Base-by-base conservation (phyloP, 2,329 filamentous ascomycete genomes). In the Pseudogymnoascus sp. region DNA sequence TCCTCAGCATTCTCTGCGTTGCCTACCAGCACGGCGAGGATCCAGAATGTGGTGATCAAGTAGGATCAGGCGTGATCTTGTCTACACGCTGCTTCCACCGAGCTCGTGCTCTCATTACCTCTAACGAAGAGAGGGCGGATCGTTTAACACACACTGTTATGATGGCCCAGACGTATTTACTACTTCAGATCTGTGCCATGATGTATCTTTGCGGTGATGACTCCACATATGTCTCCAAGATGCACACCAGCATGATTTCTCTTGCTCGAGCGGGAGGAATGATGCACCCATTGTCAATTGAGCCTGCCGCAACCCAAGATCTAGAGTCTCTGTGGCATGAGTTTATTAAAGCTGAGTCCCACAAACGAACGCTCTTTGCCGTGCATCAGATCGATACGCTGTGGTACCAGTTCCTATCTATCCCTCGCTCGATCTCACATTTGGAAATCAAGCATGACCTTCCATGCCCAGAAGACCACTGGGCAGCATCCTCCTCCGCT, bases 361-460 rank as follows among this genome's bases (percentile, higher is more conserved):
- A 73, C 41, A 79, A 79, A 62, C 73, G 77, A 16, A 79, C 77
- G 0, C 62, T 76, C 4, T 77, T 78, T 60, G 75, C 77, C 8
- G 71, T 76, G 0, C 77, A 79, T 63, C 76, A 79, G 62, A 71
- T 78, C 25, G 77, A 79, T 62, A 71, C 76, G 0, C 65, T 78
- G 2, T 78, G 76, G 75, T 79, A 79, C 63, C 76, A 78, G 59
- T 71, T 78, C 59, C 67, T 78, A 9, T 76, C 74, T 1, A 69
- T 75, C 14, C 74, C 74, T 5, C 71, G 74, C 4, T 69, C 67
- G 6, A 65, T 76, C 12, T 76, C 75, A 0, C 72, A 79, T 45
- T 68, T 79, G 2, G 77, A 79, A 68, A 74, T 79, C 65, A 79
- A 78, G 64, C 75, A 78, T 61, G 73, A 77, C 14, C 68, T 79